Evolutionary conservation across 345 rosid genomes (phyloP), one percentile per base, ranked within the genome.

Genomic region (Stellera chamaejasme): DNA sequence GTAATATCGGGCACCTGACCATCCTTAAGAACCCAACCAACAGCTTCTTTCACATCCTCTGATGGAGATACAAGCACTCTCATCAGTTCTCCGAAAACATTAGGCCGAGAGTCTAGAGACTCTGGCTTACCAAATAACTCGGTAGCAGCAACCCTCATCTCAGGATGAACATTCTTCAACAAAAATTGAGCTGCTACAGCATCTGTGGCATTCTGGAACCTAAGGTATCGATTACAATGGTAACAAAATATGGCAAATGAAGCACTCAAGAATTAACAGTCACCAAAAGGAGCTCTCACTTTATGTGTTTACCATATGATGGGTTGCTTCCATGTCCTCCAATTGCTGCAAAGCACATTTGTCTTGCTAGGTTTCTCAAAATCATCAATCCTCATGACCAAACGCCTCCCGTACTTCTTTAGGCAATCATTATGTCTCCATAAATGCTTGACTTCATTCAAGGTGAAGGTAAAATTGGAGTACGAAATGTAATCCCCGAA

Each of bases 201-300:
- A 67, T 93, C 94, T n/a, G 96, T 87, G 41, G 99, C 89, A 54
- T 82, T 82, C 69, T 84, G 97, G 66, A 89, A 87, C 99, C 99
- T 93, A 77, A 68, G 61, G 57, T 42, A 60, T 51, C 10, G 43
- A 8, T 58, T 36, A 55, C 47, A 52, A 45, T 15, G 3, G 28
- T 13, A 60, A 25, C 28, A 4, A 13, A 28, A 58, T 57, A 66
- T 60, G 39, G 45, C 27, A 19, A 19, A 19, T 19, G 23, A 19
- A 19, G 23, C 23, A 19, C 1, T 19, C 43, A n/a, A 52, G 45
- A n/a, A 11, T 54, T 11, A 49, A 45, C 10, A 13, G 55, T 46
- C 45, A 4, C 42, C 48, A 19, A 19, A 53, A 49, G 50, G 27
- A 25, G 45, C 50, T 44, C 60, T 25, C 59, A 69, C 69, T 60